A percentile compares a stretch with the other conserved stretches of the same genome.
phyloP scores from a whole-genome alignment of 805 yeast genomes.

The Kurtzmaniella cleridarum region DNA sequence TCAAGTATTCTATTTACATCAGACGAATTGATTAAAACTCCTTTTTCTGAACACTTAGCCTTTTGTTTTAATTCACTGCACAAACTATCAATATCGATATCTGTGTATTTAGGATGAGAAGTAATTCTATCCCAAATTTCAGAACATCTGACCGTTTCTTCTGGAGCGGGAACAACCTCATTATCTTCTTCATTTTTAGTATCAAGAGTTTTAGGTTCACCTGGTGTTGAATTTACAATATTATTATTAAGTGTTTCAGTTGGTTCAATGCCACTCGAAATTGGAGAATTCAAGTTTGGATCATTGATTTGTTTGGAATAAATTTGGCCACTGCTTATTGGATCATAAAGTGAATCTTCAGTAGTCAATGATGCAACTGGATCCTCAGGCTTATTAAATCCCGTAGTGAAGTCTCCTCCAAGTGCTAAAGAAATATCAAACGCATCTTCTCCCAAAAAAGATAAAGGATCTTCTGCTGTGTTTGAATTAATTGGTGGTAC shows the following conservation, averaged over 20 bases:
- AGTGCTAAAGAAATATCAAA: conserved; percentile 56
- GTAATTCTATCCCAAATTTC: conserved; percentile 97
- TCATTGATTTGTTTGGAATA: conserved; percentile 12
- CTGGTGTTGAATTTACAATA: neutral
- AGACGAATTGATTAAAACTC: conserved; percentile 77
- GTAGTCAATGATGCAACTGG: conserved; percentile 42
- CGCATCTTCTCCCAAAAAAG: conserved; percentile 42
- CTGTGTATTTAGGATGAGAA: conserved; percentile 88
- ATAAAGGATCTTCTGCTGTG: conserved; percentile 35
- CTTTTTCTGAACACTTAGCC: conserved; percentile 92
- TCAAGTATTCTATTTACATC: conserved; percentile 64
- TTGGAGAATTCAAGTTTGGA: conserved; percentile 22
- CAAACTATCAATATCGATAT: conserved; percentile 89
- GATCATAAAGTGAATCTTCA: conserved; percentile 56
- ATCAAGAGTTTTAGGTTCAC: conserved; percentile 12
- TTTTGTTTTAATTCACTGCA: conserved; percentile 84
- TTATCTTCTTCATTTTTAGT: conserved; percentile 23
- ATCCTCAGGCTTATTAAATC: conserved; percentile 18
- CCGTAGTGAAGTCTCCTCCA: conserved; percentile 13
- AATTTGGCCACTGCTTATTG: conserved; percentile 27
- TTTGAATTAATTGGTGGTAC: conserved; percentile 5
- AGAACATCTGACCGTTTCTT: conserved; percentile 62
- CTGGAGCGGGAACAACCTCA: conserved; percentile 66
- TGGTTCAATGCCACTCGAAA: conserved; percentile 1
- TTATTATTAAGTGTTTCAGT: neutral